Base-by-base conservation (phyloP, 805 yeast genomes). In the Clavispora carvajalis region DNA sequence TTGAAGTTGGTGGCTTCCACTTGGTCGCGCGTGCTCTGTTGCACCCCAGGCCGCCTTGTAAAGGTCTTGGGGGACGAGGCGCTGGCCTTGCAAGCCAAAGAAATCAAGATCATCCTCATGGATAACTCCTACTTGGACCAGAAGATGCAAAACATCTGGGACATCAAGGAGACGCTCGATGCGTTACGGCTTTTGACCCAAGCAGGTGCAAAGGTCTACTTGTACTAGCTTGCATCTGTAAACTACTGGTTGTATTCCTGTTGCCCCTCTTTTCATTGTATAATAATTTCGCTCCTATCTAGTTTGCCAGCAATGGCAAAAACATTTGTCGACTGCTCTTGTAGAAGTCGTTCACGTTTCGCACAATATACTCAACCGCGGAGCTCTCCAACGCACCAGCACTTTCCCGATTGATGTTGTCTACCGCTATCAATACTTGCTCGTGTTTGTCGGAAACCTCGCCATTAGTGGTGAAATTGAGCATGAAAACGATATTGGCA, bases 71-170 rank as follows among this genome's bases (percentile, higher is more conserved):
- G 66, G 18, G 64, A 67, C 17, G 74, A 68, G 36, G 71, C 69
- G 11, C 50, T 68, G 15, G 67, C 69, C 7, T 54, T 77, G 39
- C 52, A 53, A 6, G 55, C 58, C 15, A 58, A 62, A 1, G 74
- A 77, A 33, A 67, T 84, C 36, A 72, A 71, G 33, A 71, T 75
- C 9, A 63, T 84, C 9, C 69, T 83, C 10, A 64, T 81, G 22
- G 91, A 83, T 54, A 72, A 77, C 31, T 64, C 82, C 5, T 77
- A 74, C 51, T 63, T 84, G 49, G 87, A 83, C 52, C 56, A 69
- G 15, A 84, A 83, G 58, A 63, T 71, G 45, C 79, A 79, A 49
- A 73, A 71, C 40, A 63, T 82, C 2, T 80, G 82, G 77, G 88
- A 83, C 42, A 58, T 69, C 25, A 62, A 64, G 13, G 82, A 76